phyloP scores from a whole-genome alignment of 2,329 filamentous ascomycete species.

The Fusarium staphyleae region DNA sequence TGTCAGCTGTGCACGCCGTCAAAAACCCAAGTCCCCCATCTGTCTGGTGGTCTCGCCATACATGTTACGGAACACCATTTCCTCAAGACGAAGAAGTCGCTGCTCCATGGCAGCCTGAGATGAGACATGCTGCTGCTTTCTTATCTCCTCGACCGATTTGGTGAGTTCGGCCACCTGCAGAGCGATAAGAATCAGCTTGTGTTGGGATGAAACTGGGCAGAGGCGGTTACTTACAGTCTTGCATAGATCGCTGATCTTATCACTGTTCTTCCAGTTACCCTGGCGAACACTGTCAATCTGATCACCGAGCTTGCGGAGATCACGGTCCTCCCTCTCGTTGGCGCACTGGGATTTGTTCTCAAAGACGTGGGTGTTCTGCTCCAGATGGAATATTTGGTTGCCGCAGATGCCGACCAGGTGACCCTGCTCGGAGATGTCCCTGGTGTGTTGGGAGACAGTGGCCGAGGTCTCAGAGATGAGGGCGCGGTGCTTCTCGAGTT shows the following conservation, averaged over 20 bases:
- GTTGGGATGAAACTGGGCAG: not conserved
- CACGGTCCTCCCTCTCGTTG: not conserved
- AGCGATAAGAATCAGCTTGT: not conserved
- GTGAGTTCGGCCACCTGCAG: not conserved
- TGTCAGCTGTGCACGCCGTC: not conserved
- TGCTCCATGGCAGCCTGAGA: not conserved
- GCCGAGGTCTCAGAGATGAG: not conserved
- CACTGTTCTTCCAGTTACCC: not conserved
- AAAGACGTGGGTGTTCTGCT: not conserved
- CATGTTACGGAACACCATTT: not conserved
- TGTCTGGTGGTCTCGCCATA: not conserved
- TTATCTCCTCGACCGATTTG: not conserved
- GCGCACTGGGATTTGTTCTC: not conserved
- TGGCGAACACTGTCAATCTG: not conserved
- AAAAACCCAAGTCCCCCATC: not conserved
- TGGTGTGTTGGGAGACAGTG: not conserved
- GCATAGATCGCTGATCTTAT: no score
- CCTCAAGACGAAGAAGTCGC: not conserved
- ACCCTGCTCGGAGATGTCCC: not conserved
- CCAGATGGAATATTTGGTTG: not conserved
- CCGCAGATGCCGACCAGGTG: not conserved
- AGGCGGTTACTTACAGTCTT: not conserved
- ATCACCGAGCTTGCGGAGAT: not conserved
- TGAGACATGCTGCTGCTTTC: not conserved
- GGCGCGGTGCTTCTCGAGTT: not conserved